phyloP scores from a whole-genome alignment of 352 stramenopile species.

The Pythium biforme region DNA sequence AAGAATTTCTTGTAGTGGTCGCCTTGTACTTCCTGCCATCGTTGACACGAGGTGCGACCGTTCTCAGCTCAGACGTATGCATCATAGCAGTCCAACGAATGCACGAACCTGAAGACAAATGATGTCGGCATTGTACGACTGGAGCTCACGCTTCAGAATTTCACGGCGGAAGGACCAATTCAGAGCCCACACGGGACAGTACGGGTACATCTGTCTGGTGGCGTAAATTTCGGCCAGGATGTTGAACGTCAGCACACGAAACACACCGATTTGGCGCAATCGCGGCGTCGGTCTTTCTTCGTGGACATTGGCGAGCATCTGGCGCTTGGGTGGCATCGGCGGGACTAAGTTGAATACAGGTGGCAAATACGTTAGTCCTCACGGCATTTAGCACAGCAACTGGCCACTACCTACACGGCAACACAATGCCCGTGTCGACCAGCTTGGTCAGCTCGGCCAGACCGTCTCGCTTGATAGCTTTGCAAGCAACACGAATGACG shows the following conservation, averaged over 20 bases:
- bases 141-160: conserved; percentile 89
- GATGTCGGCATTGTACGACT: conserved; percentile 93
- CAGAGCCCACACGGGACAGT: conserved; percentile 96
- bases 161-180: conserved; percentile 96
- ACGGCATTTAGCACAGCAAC: neutral
- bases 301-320: conserved; percentile 83
- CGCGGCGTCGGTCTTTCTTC: conserved; percentile 72
- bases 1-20: conserved; percentile 98
- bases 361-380: neutral
- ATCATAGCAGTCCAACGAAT: neutral
- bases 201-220: conserved; percentile 93
- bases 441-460: conserved; percentile 61
- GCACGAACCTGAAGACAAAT: conserved; percentile 90
- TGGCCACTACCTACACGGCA: conserved; percentile 50
- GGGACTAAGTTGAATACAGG: conserved; percentile 51
- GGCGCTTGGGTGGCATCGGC: conserved; percentile 64
- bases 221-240: conserved; percentile 92
- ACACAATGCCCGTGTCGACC: conserved; percentile 81
- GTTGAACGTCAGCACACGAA: conserved; percentile 90
- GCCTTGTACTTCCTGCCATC: conserved; percentile 95
- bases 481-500: conserved; percentile 80
- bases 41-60: neutral
- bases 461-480: conserved; percentile 55
- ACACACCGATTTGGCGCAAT: conserved; percentile 74
- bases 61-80: neutral